Conservation (phyloP, 2,329 filamentous ascomycete species). For the Apiospora pterosperma region DNA sequence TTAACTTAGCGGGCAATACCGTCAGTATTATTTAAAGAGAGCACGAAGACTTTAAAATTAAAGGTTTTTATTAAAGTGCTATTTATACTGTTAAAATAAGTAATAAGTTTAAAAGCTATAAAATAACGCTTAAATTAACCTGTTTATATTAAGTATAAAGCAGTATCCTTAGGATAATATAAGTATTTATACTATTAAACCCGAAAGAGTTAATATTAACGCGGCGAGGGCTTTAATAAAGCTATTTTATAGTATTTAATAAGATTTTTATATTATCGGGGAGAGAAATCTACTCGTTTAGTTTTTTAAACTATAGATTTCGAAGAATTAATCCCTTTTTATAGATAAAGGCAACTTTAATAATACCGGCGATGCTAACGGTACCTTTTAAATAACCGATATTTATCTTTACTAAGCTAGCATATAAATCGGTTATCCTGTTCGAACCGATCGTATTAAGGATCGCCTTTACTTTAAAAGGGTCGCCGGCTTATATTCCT, state of each 20-base stretch:
- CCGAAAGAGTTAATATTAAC: conserved; percentile 15
- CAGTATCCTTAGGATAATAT: conserved; percentile 14
- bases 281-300: conserved; percentile 11
- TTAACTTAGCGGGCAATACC: neutral
- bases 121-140: neutral
- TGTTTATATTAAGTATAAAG: neutral
- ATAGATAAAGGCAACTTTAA: conserved; percentile 15
- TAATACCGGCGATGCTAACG: conserved; percentile 15
- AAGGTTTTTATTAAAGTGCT: neutral
- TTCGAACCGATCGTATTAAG: conserved; percentile 8
- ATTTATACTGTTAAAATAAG: neutral
- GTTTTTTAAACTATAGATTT: conserved; percentile 5
- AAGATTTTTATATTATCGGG: conserved; percentile 6
- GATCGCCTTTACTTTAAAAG: conserved; percentile 11
- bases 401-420: conserved; percentile 18
- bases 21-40: neutral
- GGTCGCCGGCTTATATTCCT: conserved; percentile 14
- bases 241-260: conserved; percentile 6
- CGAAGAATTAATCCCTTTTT: conserved; percentile 13
- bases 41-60: neutral
- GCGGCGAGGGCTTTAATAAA: neutral
- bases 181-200: conserved; percentile 14
- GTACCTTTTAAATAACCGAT: conserved; percentile 18
- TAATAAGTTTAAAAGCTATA: neutral
- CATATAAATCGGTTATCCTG: conserved; percentile 7